Conservation (phyloP, 345 rosid genomes). For the Chamaenerion angustifolium region DNA sequence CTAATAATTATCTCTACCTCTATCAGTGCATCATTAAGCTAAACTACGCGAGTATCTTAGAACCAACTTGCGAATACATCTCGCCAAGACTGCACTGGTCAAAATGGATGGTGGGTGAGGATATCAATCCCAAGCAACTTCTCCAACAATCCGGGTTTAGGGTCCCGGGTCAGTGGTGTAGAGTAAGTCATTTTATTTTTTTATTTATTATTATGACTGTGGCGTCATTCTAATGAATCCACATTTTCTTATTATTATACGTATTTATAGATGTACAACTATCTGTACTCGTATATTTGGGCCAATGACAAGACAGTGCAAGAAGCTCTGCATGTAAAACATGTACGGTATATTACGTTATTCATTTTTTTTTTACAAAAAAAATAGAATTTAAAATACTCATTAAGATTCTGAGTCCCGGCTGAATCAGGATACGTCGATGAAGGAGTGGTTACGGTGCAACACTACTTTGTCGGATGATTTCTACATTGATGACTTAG, state of each 20-base stretch:
- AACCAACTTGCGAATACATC: slow-evolving; percentile 13
- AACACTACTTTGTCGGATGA: slow-evolving; percentile 8
- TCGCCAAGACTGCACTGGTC: slow-evolving; percentile 14
- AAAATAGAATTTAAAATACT: too few species aligned
- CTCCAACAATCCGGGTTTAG: background rate
- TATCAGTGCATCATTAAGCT: slow-evolving; percentile 14
- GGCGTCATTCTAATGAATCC: too few species aligned
- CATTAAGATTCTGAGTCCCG: too few species aligned
- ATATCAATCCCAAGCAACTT: slow-evolving; percentile 3
- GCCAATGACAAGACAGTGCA: slow-evolving; percentile 21
- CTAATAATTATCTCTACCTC: too few species aligned
- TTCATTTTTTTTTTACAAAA: too few species aligned
- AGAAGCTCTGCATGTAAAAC: slow-evolving; percentile 16
- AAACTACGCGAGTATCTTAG: slow-evolving; percentile 11
- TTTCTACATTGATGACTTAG: slow-evolving; percentile 4
- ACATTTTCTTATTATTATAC: too few species aligned
- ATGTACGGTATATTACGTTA: too few species aligned
- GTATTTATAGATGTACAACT: slow-evolving; percentile 14
- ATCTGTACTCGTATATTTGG: slow-evolving; percentile 17
- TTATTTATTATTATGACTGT: too few species aligned
- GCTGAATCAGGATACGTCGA: slow-evolving; percentile 6
- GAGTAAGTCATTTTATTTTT: slow-evolving; percentile 11
- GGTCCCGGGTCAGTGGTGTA: slow-evolving; percentile 7
- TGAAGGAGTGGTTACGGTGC: slow-evolving; percentile 10
- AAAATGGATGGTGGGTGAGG: slow-evolving; percentile 6